A percentile compares a stretch with the other conserved stretches of the same genome.
Conservation (phyloP, 2,329 filamentous ascomycete genomes). For the Apiospora malaysiana region DNA sequence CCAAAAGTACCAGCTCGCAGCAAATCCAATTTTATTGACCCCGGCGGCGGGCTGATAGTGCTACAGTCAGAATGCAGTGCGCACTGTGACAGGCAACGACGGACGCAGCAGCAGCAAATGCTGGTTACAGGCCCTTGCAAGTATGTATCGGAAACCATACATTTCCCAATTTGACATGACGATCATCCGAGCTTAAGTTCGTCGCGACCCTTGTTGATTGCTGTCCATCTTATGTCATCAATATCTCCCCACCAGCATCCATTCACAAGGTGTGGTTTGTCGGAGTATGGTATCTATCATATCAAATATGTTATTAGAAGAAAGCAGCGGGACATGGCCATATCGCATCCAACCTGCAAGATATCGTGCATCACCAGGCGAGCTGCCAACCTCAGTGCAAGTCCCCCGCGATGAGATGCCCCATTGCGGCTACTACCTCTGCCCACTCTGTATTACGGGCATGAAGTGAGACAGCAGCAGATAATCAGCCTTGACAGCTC, state of each 20-base stretch:
- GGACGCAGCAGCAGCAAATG: background rate
- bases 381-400: background rate
- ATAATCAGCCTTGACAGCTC: constrained; percentile 6
- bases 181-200: constrained; percentile 21
- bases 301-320: background rate
- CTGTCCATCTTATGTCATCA: constrained; percentile 2
- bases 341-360: background rate
- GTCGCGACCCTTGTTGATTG: background rate
- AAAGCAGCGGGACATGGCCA: background rate
- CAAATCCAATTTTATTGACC: constrained; percentile 4
- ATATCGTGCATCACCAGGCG: background rate
- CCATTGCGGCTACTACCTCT: constrained; percentile 1
- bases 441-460: background rate
- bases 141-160: background rate
- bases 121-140: background rate
- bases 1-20: constrained; percentile 15
- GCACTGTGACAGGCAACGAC: background rate
- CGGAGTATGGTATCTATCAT: background rate
- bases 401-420: background rate
- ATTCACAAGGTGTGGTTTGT: background rate
- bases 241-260: background rate
- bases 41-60: background rate
- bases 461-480: constrained; percentile 5
- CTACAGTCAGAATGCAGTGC: background rate
- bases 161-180: constrained; percentile 4